A percentile compares a stretch with the other conserved stretches of the same genome.
Conservation (phyloP, 1,284 basidiomycete species). For the Ustilago lituana region DNA sequence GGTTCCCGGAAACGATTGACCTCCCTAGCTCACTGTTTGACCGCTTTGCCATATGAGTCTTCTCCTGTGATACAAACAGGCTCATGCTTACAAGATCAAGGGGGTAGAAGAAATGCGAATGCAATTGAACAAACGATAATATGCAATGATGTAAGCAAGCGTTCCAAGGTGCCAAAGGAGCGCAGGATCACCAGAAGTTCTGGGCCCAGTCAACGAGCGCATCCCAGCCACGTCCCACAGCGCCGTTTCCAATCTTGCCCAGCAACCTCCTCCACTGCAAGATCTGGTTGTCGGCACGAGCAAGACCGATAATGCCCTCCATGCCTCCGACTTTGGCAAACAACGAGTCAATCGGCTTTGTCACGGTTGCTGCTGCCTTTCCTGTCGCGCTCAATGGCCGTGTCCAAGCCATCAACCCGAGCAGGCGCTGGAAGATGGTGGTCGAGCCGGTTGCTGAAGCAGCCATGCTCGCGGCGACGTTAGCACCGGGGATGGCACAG, state of each 20-base stretch:
- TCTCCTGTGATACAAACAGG: too few relatives aligned
- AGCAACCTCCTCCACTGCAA: slow-evolving; percentile 52
- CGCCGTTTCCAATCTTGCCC: slow-evolving; percentile 53
- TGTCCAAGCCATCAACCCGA: slow-evolving; percentile 14
- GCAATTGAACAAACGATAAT: too few relatives aligned
- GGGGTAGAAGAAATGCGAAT: too few relatives aligned
- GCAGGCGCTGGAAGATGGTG: slow-evolving; percentile 16
- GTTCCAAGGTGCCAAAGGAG: too few relatives aligned
- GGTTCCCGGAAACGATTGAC: neutral
- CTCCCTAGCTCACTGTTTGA: too few relatives aligned
- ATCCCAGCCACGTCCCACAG: slow-evolving; percentile 55
- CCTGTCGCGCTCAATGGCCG: slow-evolving; percentile 15
- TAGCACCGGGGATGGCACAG: slow-evolving; percentile 38
- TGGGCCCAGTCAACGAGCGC: slow-evolving; percentile 53
- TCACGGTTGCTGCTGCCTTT: slow-evolving; percentile 21
- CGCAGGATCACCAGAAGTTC: slow-evolving; percentile 38
- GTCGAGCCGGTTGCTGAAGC: slow-evolving; percentile 6
- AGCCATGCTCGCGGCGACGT: slow-evolving; percentile 9
- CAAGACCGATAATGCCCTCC: slow-evolving; percentile 53
- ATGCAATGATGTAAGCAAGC: too few relatives aligned
- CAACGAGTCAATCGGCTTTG: slow-evolving; percentile 37
- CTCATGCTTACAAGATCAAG: too few relatives aligned
- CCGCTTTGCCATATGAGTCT: too few relatives aligned
- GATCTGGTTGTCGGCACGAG: slow-evolving; percentile 52
- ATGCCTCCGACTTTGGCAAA: slow-evolving; percentile 51